Evolutionary conservation across 495 filamentous ascomycete species (phyloP).

Genomic region (Penicillium herquei): DNA sequence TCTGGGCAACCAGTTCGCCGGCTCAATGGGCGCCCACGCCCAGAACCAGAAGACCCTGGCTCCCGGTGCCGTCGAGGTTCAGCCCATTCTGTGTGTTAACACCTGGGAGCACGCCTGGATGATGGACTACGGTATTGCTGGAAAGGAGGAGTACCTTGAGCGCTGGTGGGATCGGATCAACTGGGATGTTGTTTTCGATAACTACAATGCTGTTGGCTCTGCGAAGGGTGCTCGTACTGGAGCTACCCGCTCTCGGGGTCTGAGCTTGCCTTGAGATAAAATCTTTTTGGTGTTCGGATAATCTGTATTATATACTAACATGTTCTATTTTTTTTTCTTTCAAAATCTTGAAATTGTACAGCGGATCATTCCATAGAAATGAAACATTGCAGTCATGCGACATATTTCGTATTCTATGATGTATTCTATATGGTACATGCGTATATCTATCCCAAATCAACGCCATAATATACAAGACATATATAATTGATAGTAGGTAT

Average conservation of each 20-base stretch:
- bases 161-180: slow-evolving; percentile 85
- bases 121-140: slow-evolving; percentile 75
- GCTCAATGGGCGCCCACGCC: slow-evolving; percentile 49
- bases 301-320: slow-evolving; percentile 34
- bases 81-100: slow-evolving; percentile 84
- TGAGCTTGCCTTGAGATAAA: slow-evolving; percentile 32
- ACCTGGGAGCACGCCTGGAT: slow-evolving; percentile 97
- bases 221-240: slow-evolving; percentile 18
- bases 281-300: slow-evolving; percentile 21
- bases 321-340: slow-evolving; percentile 19
- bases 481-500: slow-evolving; percentile 10
- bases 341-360: slow-evolving; percentile 18
- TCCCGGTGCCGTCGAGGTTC: slow-evolving; percentile 67
- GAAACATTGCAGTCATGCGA: slow-evolving; percentile 7
- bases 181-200: slow-evolving; percentile 69
- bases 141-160: slow-evolving; percentile 74
- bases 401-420: background rate
- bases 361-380: slow-evolving; percentile 18
- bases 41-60: slow-evolving; percentile 47
- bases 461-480: slow-evolving; percentile 1
- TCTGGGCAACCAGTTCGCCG: slow-evolving; percentile 45
- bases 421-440: background rate
- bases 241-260: slow-evolving; percentile 24
- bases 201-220: slow-evolving; percentile 40
- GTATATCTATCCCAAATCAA: background rate